Base-by-base conservation (phyloP, 768 basidiomycete species). In the Mycena latifolia region DNA sequence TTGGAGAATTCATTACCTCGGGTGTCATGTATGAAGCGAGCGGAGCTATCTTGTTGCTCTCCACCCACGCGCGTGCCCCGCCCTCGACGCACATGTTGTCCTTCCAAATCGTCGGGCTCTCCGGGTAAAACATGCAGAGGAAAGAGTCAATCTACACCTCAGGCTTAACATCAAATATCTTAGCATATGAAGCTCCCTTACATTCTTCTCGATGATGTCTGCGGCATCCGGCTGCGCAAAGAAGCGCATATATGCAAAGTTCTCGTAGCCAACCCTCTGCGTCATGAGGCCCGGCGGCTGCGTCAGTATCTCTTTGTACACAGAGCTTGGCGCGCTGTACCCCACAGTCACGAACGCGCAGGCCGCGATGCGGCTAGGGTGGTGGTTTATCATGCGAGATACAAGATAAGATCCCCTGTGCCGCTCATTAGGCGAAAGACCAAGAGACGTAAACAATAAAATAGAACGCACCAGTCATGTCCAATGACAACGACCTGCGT, bases 401-500 rank as follows among this genome's bases (percentile, higher is more conserved):
- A 72, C 64, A n/a, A 80, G 35, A 11, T 31, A 53, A 14, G 72
- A 69, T 5, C 85, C 85, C 84, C 85, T 85, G 56, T 12, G 66
- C 6, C 17, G 18, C 28, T 24, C 33, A 29, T 20, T 14, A 47
- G 17, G 27, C 20, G 10, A 47, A 47, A 8, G 25, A 43, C 20
- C 41, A n/a, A 43, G 41, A 20, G 20, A 43, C 41, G 37, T 7
- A 37, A n/a, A n/a, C n/a, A 37, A 37, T 37, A 37, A 8, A 37
- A 35, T 45, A n/a, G 43, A 24, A 50, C 60, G 17, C 20, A 62
- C 61, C 61, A 84, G 63, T 85, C 84, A 61, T 86, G 84, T 3
- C 80, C 84, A 47, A 86, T 72, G 0, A 68, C 81, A 47, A 85
- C 82, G 35, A n/a, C n/a, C n/a, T n/a, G n/a, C n/a, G n/a, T n/a